phyloP scores from a whole-genome alignment of 208 protist genomes.

The Acanthamoeba triangularis region DNA sequence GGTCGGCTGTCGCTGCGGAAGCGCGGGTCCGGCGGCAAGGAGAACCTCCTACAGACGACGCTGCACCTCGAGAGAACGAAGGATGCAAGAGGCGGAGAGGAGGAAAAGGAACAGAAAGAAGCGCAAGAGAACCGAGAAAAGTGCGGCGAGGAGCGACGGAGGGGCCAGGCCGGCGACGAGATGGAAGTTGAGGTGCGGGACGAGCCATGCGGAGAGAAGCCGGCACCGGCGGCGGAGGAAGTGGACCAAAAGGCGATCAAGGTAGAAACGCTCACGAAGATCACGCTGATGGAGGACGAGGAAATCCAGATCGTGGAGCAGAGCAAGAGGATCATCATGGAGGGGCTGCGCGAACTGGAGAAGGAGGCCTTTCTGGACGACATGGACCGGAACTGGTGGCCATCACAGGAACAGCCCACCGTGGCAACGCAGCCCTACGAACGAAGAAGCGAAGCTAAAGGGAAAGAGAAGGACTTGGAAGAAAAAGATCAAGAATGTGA shows the following conservation, averaged over 20 bases:
- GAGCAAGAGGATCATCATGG: neutral
- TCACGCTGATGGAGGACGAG: neutral
- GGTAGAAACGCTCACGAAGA: slow-evolving; percentile 13
- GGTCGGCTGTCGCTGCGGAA: neutral
- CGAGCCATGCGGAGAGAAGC: neutral
- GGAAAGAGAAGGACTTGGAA: neutral
- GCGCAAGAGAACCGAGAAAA: neutral
- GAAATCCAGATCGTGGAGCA: slow-evolving; percentile 6
- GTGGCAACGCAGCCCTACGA: neutral
- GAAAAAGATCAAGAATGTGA: neutral
- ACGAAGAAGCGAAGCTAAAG: neutral
- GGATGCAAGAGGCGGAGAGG: neutral
- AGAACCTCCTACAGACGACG: neutral
- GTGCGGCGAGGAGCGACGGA: neutral
- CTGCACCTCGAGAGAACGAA: neutral
- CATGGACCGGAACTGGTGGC: slow-evolving; percentile 27
- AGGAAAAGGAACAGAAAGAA: neutral
- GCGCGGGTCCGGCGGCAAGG: neutral
- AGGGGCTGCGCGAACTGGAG: slow-evolving; percentile 17
- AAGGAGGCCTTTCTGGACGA: slow-evolving; percentile 19
- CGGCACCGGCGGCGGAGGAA: neutral
- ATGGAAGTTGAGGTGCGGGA: too few relatives aligned
- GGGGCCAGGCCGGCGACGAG: too few relatives aligned
- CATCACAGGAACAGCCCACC: neutral
- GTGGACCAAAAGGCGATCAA: neutral